Evolutionary conservation across 73 alveolate species (phyloP), one percentile per base, ranked within the genome.

Genomic region (Paramecium caudatum): DNA sequence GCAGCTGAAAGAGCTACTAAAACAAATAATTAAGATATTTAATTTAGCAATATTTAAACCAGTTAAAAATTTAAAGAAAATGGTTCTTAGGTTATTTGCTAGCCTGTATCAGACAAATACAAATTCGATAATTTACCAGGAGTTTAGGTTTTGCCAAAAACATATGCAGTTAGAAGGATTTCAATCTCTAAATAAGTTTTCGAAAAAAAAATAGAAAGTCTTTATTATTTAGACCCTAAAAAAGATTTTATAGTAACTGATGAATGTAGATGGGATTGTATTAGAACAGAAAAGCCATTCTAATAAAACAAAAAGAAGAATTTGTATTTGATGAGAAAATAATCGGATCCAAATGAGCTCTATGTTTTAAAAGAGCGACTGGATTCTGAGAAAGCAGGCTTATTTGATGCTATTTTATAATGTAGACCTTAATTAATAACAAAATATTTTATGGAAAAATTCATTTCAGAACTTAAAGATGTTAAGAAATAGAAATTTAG

Each of bases 241-340:
- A 5, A 74, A 3, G 88, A 74, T 39, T 74, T 27, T 74, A 10
- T 5, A 6, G 32, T 16, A 2, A 2, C 0, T 0, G 12, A 43
- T 4, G 88, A 74, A 74, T 63, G 68, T 17, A 74, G 12, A n/a
- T 74, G 88, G 88, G 1, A 74, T 16, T 74, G 88, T 74, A 5
- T 74, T 21, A 74, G 88, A 21, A 74, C 88, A 19, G 43, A 45
- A 39, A 74, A 21, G 16, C 88, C 62, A 12, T 74, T 74, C 43
- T 63, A 63, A 0, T 37, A 21, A 21, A 68, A 68, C 32, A 41
- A 21, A 43, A 74, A 41, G 88, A 74, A 74, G 7, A 43, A 74
- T 19, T 63, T 74, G 16, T 74, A n/a, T 19, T 43, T 74, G 19
- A 74, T 74, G 88, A 74, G 43, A 74, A 74, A 45, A 43, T 1